Base-by-base conservation (phyloP, 768 basidiomycete genomes). In the Hypholoma sublateritium region DNA sequence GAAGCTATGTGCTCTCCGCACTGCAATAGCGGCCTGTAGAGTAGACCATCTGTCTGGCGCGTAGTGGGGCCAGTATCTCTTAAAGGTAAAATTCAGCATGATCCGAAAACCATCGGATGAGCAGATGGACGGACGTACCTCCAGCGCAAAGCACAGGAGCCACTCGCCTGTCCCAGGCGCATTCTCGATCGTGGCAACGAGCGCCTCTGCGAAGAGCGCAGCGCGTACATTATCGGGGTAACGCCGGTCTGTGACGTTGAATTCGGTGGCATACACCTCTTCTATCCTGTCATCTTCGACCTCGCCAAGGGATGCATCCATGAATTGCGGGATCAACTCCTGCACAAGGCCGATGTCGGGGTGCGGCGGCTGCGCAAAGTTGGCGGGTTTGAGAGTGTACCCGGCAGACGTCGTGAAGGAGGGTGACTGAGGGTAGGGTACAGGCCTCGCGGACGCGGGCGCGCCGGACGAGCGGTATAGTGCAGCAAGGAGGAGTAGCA, bases 41-140 rank as follows among this genome's bases (percentile, higher is more conserved):
- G 81, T 74, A 4, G 81, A 81, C 35, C 77, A 73, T 5, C 65
- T 59, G 17, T 70, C 58, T 3, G 67, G 63, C 17, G 70, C 63
- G n/a, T 69, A 66, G 5, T 68, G 62, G 9, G 75, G 70, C 84
- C 85, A 86, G 64, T 80, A 79, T 59, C 79, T 72, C 81, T 85
- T 59, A 24, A 43, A 48, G 22, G 48, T 3, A 3, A 37, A 19
- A 49, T 34, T 22, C 21, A 59, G 43, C n/a, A n/a, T n/a, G n/a
- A n/a, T 43, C 44, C 42, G 25, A 46, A 12, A 37, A 22, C 9
- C n/a, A 37, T 4, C 12, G 2, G 34, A 2, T 16, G 12, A 13
- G 5, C 44, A 53, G 14, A 43, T 46, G 17, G 8, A 35, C 13
- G 57, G 2, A 61, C 72, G 48, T 60, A 86, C 86, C 74, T 87